Base-by-base conservation (phyloP, 495 filamentous ascomycete species). In the Hypoxylon cercidicola region DNA sequence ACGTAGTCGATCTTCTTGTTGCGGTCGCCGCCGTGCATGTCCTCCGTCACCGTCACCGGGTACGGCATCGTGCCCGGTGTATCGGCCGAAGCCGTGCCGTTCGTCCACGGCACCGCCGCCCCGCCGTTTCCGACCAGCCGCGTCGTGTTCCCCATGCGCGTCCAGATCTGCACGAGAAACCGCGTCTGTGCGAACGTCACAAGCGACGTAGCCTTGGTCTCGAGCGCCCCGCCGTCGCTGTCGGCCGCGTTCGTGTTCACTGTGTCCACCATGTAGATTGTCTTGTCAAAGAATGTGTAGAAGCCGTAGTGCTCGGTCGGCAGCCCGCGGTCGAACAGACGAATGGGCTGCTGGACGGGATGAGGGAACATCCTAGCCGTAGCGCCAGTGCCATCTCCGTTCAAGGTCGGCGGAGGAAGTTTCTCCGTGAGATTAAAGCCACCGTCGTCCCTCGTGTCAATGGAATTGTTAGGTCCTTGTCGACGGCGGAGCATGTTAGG, bases 121-220 rank as follows among this genome's bases (percentile, higher is more conserved):
- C 50, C 54, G n/a, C 35, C 55, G 13, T 62, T 43, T 5, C 53
- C 41, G 7, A 84, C 60, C 0, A 90, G 73, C 15, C 79, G 73
- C 5, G 78, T 71, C 32, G 77, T 77, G 44, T 78, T 80, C 10
- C 76, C 75, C 70, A 72, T 75, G 4, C 83, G 80, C 5, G 94
- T 99, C 93, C 93, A 99, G 53, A 97, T 96, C 69, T 93, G 88
- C 4, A 98, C 91, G 8, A 92, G 86, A 75, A 96, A 92, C 9
- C 94, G 87, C 2, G 93, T 96, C 64, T 93, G 83, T 0, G 89
- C 78, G 87, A 90, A 97, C 13, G 90, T 95, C 60, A 94, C 91
- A 16, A 90, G 77, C 13, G 85, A 84, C 3, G 79, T 79, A n/a
- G 92, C 90, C 34, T 88, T 79, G 0, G 74, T 69, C 57, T 85